Evolutionary conservation across 495 filamentous ascomycete genomes (phyloP).

Genomic region (Arthonia radiata): DNA sequence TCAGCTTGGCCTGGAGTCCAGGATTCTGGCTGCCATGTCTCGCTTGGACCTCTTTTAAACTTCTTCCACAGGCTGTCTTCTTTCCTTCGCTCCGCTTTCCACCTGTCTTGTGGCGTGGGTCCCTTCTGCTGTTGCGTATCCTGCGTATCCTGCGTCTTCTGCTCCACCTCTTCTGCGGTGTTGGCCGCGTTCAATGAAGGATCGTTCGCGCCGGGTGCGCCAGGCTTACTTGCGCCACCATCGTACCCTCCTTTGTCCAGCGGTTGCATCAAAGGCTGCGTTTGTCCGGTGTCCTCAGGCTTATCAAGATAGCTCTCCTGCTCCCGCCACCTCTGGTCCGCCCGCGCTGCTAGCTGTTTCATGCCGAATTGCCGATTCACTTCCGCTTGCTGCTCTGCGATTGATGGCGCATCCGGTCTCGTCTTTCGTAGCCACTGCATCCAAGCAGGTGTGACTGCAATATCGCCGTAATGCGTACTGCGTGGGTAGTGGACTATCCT

Average conservation of each 20-base stretch:
- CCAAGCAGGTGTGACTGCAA: constrained; percentile 50
- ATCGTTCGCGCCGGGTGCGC: constrained; percentile 6
- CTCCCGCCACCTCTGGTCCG: constrained; percentile 67
- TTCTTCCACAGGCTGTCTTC: constrained; percentile 38
- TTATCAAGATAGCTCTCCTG: constrained; percentile 41
- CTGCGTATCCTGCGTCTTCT: constrained; percentile 3
- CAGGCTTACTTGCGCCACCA: no score
- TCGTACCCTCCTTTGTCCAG: constrained; percentile 13
- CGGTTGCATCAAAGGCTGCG: constrained; percentile 15
- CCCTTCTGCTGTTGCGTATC: constrained; percentile 2
- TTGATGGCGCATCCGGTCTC: constrained; percentile 38
- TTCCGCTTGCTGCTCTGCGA: constrained; percentile 53
- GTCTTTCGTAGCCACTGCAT: constrained; percentile 90
- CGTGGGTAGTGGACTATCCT: constrained; percentile 41
- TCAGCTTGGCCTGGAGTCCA: constrained; percentile 31
- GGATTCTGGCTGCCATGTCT: constrained; percentile 51
- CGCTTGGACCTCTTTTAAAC: constrained; percentile 27
- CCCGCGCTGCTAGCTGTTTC: constrained; percentile 47
- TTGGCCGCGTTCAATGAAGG: constrained; percentile 6
- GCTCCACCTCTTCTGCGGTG: constrained; percentile 6
- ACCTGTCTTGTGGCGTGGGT: constrained; percentile 2
- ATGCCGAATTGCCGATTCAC: constrained; percentile 38
- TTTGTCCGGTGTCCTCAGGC: constrained; percentile 20
- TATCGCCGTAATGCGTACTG: constrained; percentile 37
- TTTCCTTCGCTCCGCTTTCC: constrained; percentile 6